Base-by-base conservation (phyloP, 257 asterid genomes). In the Echium plantagineum region DNA sequence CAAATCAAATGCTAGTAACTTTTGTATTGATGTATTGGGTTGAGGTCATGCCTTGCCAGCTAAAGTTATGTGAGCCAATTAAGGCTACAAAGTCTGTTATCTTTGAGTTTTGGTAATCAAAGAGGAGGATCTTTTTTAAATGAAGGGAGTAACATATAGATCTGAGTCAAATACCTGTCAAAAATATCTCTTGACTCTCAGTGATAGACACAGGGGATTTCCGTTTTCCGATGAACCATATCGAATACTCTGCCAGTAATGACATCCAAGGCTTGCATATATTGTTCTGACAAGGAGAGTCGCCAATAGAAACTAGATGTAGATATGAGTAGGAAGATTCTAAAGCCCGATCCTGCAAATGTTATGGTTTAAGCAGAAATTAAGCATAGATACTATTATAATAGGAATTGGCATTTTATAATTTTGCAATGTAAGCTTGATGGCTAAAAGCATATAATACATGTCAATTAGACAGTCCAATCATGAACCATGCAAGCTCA, bases 341-440 rank as follows among this genome's bases (percentile, higher is more conserved):
- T 68, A 81, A 69, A 68, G 74, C 59, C 67, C 74, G 84, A 66
- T 86, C 94, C 98, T 93, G 90, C 72, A 81, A 58, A 59, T 58
- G 66, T 31, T 58, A 54, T 24, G 63, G 52, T 55, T 64, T 52
- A 52, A 58, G 8, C n/a, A 28, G 52, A 22, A 38, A 47, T 51
- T 52, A 66, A 19, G 42, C 15, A 6, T 24, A 58, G 9, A 13
- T 22, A 15, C 46, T 56, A 58, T 55, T 55, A 22, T 55, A 9
- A 21, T 55, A n/a, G 5, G 35, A 15, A 2, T 55, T 55, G 35
- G 15, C 9, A 55, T 55, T 55, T 30, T 21, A 22, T 4, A 55
- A 16, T 16, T 55, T 55, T 12, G n/a, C 18, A 12, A 55, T 38
- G 15, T 38, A 1, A 38, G 48, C 48, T 38, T 38, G 15, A 9